Conservation (phyloP, 257 asterid species). For the Galeopsis tetrahit region DNA sequence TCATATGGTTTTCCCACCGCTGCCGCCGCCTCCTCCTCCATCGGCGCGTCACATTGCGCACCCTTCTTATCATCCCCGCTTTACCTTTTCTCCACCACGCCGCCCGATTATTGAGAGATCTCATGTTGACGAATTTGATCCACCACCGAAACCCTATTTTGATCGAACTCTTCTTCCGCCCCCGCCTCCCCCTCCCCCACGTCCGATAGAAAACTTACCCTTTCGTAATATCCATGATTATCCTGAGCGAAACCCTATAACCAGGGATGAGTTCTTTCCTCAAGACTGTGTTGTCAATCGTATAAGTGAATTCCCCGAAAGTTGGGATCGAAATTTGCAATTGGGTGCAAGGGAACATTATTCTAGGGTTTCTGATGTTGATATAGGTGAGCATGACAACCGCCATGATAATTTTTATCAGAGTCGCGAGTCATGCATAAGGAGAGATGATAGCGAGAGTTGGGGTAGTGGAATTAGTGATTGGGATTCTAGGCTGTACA, state of each 20-base stretch:
- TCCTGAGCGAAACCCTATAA: conserved; percentile 38
- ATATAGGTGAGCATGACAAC: conserved; percentile 27
- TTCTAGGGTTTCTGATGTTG: conserved; percentile 35
- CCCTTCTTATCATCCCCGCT: conserved; percentile 35
- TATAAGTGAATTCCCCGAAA: conserved; percentile 25
- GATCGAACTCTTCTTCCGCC: conserved; percentile 37
- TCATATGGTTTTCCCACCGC: conserved; percentile 43
- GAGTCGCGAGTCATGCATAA: conserved; percentile 22
- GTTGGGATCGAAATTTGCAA: conserved; percentile 28
- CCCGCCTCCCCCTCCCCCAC: conserved; percentile 39
- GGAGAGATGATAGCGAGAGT: conserved; percentile 31
- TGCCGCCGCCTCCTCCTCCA: conserved; percentile 37
- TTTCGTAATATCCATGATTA: conserved; percentile 30
- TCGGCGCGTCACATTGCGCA: conserved; percentile 28
- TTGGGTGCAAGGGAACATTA: conserved; percentile 27
- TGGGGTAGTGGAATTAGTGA: conserved; percentile 24
- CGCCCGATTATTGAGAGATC: conserved; percentile 37
- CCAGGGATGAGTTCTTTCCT: conserved; percentile 36
- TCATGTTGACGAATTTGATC: conserved; percentile 46
- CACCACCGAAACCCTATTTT: conserved; percentile 41
- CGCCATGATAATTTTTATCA: conserved; percentile 15
- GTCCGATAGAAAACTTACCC: conserved; percentile 33
- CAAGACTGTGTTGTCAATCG: conserved; percentile 26
- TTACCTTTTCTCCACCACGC: conserved; percentile 41
- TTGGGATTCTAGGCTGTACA: conserved; percentile 27